Base-by-base conservation (phyloP, 2,329 filamentous ascomycete species). In the Cyphellophora attinorum region DNA sequence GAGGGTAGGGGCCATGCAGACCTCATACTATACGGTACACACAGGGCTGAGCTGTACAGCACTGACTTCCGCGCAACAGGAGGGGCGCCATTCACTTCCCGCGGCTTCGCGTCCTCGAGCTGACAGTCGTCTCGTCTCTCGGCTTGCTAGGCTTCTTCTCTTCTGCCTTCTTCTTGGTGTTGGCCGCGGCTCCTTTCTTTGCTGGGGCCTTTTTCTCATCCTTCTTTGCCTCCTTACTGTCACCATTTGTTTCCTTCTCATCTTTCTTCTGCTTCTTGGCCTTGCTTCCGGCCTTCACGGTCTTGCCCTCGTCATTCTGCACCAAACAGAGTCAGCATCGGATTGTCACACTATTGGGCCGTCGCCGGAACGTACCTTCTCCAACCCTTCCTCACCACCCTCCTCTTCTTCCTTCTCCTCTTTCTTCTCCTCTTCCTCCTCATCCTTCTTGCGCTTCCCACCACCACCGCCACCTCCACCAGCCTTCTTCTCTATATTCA, bases 401-500 rank as follows among this genome's bases (percentile, higher is more conserved):
- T 44, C 17, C 5, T 39, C 30, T 13, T 44, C 40, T 6, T 49
- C 42, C 41, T 41, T 47, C n/a, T 52, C 48, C 38, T 55, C 54
- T 16, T 58, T 50, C 15, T 19, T 37, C 35, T 63, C 58, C 15
- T 19, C 38, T 35, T 63, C 58, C 40, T 60, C 53, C 37, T 62
- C 54, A 17, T 56, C 51, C 46, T 51, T 56, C 40, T 25, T 25
- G 8, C 21, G 8, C 21, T 25, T 25, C n/a, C 21, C 21, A 8
- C 14, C 18, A 11, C 36, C 33, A 11, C 25, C 30, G 16, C 29
- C 33, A n/a, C 27, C 27, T 6, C 47, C 45, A 8, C 46, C 35
- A 19, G 48, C 56, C 40, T 64, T 62, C 46, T 68, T 51, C 37
- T 76, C 71, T 19, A 79, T 61, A 3, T 68, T 64, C 17, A 79